Percentiles rank a stretch among this genome's conserved stretches.
phyloP scores from a whole-genome alignment of 1,284 basidiomycete species.

The Ceratobasidium sp. region DNA sequence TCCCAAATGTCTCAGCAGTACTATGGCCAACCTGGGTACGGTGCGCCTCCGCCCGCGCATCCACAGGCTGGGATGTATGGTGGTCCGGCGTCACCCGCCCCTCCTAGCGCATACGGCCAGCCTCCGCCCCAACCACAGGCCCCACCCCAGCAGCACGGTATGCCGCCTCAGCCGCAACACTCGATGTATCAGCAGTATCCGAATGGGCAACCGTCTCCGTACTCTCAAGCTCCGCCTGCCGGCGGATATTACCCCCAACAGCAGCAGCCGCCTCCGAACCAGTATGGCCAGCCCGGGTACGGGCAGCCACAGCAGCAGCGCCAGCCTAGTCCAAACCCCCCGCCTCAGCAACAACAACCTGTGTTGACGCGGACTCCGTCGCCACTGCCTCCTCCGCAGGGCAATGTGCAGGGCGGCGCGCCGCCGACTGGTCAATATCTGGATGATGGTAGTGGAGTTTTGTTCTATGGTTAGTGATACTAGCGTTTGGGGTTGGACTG shows the following conservation, averaged over 20 bases:
- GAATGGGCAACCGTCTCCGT: conserved; percentile 48
- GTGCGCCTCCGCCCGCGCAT: conserved; percentile 49
- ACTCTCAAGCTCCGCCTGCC: conserved; percentile 50
- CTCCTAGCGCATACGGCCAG: conserved; percentile 49
- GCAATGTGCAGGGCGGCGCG: conserved; percentile 45
- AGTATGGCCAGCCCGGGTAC: conserved; percentile 47
- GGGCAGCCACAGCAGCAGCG: conserved; percentile 47
- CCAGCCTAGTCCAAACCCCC: conserved; percentile 37
- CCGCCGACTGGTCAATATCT: conserved; percentile 65
- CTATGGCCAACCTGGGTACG: conserved; percentile 39
- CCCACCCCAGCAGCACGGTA: conserved; percentile 49
- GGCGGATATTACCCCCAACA: conserved; percentile 48
- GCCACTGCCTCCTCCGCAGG: conserved; percentile 46
- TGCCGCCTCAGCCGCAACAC: conserved; percentile 31
- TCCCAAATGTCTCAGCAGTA: conserved; percentile 12
- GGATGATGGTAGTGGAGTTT: conserved; percentile 78
- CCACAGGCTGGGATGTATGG: conserved; percentile 44
- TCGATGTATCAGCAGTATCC: conserved; percentile 48
- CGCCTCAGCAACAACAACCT: conserved; percentile 43
- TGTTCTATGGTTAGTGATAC: conserved; percentile 77
- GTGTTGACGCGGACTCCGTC: conserved; percentile 34
- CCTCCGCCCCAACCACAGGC: conserved; percentile 53
- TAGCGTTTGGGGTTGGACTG: neutral
- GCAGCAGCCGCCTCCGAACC: conserved; percentile 44
- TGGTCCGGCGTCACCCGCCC: conserved; percentile 44